phyloP scores from a whole-genome alignment of 345 rosid genomes.

The Moringa oleifera region DNA sequence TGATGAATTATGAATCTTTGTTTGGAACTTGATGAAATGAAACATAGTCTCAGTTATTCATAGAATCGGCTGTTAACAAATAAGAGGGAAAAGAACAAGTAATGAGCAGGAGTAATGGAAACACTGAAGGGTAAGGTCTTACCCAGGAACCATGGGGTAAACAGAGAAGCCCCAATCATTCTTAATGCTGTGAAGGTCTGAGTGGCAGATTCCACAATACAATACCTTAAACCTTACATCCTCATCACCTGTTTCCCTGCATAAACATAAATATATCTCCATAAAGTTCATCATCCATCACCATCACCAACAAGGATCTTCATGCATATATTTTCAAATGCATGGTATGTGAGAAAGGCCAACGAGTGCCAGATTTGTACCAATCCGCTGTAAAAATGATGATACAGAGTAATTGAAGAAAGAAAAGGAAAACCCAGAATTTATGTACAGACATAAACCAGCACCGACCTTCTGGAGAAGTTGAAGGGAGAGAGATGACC shows the following conservation, averaged over 20 bases:
- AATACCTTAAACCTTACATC: constrained; percentile 58
- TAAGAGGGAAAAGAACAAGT: too few relatives aligned
- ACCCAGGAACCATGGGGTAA: constrained; percentile 78
- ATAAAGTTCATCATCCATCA: too few relatives aligned
- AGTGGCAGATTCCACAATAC: constrained; percentile 73
- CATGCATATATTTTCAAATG: too few relatives aligned
- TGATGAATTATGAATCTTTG: too few relatives aligned
- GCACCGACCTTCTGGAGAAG: constrained; percentile 42
- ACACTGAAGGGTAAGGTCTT: too few relatives aligned
- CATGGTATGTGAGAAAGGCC: too few relatives aligned
- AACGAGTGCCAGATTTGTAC: neutral
- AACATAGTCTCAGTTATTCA: too few relatives aligned
- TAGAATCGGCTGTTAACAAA: too few relatives aligned
- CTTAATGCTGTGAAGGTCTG: constrained; percentile 43
- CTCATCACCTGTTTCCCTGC: constrained; percentile 50
- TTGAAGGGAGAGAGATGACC: constrained; percentile 44
- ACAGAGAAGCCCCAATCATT: constrained; percentile 47
- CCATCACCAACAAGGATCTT: too few relatives aligned
- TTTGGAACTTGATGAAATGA: too few relatives aligned
- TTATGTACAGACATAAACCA: neutral
- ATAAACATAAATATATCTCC: neutral
- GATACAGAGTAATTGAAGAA: neutral
- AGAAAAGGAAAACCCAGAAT: neutral
- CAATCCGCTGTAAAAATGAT: too few relatives aligned
- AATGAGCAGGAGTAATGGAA: too few relatives aligned